A percentile compares a stretch with the other conserved stretches of the same genome.
phyloP scores from a whole-genome alignment of 768 basidiomycete species.

The Boletus sp. region DNA sequence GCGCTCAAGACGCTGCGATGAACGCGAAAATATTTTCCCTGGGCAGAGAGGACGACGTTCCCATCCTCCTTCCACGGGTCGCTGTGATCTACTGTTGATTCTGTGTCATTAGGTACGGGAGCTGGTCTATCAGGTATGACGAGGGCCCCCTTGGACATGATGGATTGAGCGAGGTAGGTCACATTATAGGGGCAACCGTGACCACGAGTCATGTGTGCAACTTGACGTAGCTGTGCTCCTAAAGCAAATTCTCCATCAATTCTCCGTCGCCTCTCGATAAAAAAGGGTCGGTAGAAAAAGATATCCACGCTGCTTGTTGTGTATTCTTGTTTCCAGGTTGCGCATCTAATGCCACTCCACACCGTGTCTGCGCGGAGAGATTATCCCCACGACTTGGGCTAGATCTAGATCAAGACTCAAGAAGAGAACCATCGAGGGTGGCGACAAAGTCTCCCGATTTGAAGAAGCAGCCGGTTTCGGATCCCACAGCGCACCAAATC shows the following conservation, averaged over 20 bases:
- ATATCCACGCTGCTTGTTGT: no score
- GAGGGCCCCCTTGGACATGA: no score
- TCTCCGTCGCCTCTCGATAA: no score
- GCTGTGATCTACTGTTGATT: not conserved
- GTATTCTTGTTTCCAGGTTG: conserved; percentile 1
- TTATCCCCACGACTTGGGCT: conserved; percentile 50
- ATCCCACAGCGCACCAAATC: no score
- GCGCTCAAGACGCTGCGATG: conserved; percentile 28
- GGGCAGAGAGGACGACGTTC: conserved; percentile 23
- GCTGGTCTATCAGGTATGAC: no score
- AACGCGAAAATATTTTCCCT: conserved; percentile 29
- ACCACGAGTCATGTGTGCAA: no score
- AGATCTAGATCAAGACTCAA: conserved; percentile 43
- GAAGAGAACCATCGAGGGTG: conserved; percentile 52
- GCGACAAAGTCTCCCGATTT: conserved; percentile 57
- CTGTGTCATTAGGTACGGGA: no score
- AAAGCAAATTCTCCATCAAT: no score
- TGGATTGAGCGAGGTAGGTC: no score
- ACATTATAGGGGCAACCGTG: no score
- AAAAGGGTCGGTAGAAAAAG: no score
- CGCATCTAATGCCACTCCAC: conserved; percentile 50
- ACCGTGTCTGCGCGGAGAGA: conserved; percentile 45
- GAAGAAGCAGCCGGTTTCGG: conserved; percentile 8
- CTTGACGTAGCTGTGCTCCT: no score
- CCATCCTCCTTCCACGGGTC: conserved; percentile 23